Conservation (phyloP, 2,329 filamentous ascomycete species). For the Rutstroemia sydowiana region DNA sequence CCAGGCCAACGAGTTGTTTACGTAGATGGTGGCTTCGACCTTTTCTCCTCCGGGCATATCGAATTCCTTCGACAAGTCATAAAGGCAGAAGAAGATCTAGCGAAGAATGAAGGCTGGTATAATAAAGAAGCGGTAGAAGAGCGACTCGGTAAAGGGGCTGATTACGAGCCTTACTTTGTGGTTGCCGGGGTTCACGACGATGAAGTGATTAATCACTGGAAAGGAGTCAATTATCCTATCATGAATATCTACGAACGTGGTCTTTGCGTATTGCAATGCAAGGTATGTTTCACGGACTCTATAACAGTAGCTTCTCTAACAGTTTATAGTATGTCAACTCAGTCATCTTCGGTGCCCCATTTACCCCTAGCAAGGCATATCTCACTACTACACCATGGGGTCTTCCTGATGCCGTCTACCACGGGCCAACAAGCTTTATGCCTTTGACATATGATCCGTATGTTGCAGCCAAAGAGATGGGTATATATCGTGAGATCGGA, state of each 20-base stretch:
- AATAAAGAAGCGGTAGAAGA: slow-evolving; percentile 54
- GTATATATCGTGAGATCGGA: slow-evolving; percentile 75
- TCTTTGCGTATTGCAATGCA: slow-evolving; percentile 90
- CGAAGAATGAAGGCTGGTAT: slow-evolving; percentile 66
- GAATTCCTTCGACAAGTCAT: slow-evolving; percentile 81
- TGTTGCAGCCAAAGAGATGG: slow-evolving; percentile 68
- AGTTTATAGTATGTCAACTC: slow-evolving; percentile 68
- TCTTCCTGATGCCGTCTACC: slow-evolving; percentile 75
- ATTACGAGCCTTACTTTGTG: slow-evolving; percentile 80
- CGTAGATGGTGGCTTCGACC: slow-evolving; percentile 92
- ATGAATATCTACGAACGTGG: slow-evolving; percentile 99
- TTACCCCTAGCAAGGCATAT: slow-evolving; percentile 73
- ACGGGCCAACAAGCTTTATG: slow-evolving; percentile 82
- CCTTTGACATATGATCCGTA: slow-evolving; percentile 70
- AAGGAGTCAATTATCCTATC: slow-evolving; percentile 96
- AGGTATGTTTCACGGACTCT: slow-evolving; percentile 44
- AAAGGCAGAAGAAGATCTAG: slow-evolving; percentile 63
- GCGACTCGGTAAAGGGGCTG: slow-evolving; percentile 55
- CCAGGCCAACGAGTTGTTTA: slow-evolving; percentile 84
- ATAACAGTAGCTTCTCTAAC: slow-evolving; percentile 6
- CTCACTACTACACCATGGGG: slow-evolving; percentile 68
- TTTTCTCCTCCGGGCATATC: slow-evolving; percentile 95
- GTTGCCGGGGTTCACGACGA: slow-evolving; percentile 93
- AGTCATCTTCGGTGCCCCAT: slow-evolving; percentile 84
- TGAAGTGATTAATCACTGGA: slow-evolving; percentile 90